phyloP scores from a whole-genome alignment of 2,329 filamentous ascomycete species.

The Monilinia vaccinii-corymbosi region DNA sequence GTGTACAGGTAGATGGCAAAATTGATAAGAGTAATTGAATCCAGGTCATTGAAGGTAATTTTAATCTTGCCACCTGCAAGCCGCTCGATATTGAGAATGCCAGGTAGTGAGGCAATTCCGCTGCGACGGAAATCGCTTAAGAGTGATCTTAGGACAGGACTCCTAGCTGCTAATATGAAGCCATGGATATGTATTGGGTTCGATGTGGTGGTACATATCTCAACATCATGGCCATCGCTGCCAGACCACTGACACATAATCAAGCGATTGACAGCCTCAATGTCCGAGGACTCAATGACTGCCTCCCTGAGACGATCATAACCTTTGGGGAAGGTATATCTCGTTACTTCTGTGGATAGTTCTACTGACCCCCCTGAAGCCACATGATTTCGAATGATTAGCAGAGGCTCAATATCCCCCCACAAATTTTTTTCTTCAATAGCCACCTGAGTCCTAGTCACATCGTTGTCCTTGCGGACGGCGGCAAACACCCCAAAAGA shows the following conservation, averaged over 20 bases:
- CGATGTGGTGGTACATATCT: slow-evolving; percentile 51
- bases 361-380: slow-evolving; percentile 33
- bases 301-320: slow-evolving; percentile 42
- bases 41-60: slow-evolving; percentile 60
- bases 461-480: slow-evolving; percentile 73
- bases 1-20: slow-evolving; percentile 72
- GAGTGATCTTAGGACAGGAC: slow-evolving; percentile 54
- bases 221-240: slow-evolving; percentile 30
- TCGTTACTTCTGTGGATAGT: slow-evolving; percentile 34
- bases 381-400: slow-evolving; percentile 56
- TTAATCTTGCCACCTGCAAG: slow-evolving; percentile 39
- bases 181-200: slow-evolving; percentile 72
- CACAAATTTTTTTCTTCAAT: slow-evolving; percentile 61
- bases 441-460: slow-evolving; percentile 62
- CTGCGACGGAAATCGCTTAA: slow-evolving; percentile 48
- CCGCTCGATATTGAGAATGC: slow-evolving; percentile 49
- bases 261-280: slow-evolving; percentile 54
- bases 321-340: slow-evolving; percentile 41
- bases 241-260: slow-evolving; percentile 34
- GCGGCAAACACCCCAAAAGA: slow-evolving; percentile 85
- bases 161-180: slow-evolving; percentile 70
- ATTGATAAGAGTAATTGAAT: slow-evolving; percentile 72
- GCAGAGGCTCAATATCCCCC: slow-evolving; percentile 61
- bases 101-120: slow-evolving; percentile 47
- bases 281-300: slow-evolving; percentile 52